A percentile compares a stretch with the other conserved stretches of the same genome.
phyloP scores from a whole-genome alignment of 768 basidiomycete species.

The Agrocybe pediades region DNA sequence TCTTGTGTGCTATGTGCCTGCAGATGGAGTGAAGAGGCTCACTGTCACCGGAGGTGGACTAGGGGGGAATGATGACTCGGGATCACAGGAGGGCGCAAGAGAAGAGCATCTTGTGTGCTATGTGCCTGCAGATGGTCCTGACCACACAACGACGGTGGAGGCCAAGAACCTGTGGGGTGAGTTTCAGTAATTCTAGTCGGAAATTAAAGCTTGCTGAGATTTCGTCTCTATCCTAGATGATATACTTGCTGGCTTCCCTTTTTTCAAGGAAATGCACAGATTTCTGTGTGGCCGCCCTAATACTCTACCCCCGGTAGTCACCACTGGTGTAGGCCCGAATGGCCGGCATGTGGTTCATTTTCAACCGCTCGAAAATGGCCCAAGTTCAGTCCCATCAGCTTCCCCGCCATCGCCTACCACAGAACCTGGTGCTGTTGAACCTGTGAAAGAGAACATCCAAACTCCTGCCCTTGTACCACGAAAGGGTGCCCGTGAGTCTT shows the following conservation, averaged over 20 bases:
- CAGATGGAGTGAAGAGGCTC: too few species aligned
- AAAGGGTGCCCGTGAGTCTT: too few species aligned
- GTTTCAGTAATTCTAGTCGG: not conserved
- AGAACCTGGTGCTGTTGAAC: not conserved
- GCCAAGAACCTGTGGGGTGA: conserved; percentile 28
- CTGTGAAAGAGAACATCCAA: too few species aligned
- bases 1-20: too few species aligned
- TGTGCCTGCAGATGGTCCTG: conserved; percentile 16
- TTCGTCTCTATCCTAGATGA: too few species aligned
- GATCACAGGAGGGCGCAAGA: too few species aligned
- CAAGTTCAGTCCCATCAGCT: too few species aligned
- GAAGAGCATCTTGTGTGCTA: conserved; percentile 12
- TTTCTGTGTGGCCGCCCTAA: conserved; percentile 22
- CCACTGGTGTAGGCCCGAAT: conserved; percentile 27
- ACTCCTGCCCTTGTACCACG: too few species aligned
- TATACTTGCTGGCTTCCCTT: conserved; percentile 19
- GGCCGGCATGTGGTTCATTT: conserved; percentile 18
- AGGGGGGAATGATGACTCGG: too few species aligned
- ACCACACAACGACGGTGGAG: conserved; percentile 14
- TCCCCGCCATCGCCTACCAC: conserved; percentile 1
- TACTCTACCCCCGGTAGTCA: conserved; percentile 23
- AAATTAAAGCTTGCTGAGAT: too few species aligned
- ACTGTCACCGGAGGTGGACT: too few species aligned
- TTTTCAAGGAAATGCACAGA: conserved; percentile 19
- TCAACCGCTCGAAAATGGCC: conserved; percentile 18